A percentile compares a stretch with the other conserved stretches of the same genome.
Evolutionary conservation across 75 land plant species (phyloP).

Genomic region (Cupressus sempervirens): DNA sequence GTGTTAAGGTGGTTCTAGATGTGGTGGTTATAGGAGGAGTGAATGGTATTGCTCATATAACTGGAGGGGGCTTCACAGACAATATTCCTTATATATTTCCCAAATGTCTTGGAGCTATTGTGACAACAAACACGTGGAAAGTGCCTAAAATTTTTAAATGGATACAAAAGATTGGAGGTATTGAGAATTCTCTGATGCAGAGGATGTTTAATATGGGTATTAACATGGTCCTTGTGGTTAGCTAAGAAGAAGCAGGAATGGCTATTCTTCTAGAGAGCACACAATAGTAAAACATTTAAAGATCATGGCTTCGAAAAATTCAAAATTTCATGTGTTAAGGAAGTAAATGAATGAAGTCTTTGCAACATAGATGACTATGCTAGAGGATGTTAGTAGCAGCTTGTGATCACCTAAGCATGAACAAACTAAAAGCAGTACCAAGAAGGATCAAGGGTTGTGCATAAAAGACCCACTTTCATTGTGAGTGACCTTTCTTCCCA

Average conservation of each 20-base stretch:
- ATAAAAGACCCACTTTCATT: no score
- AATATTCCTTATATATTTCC: constrained; percentile 97
- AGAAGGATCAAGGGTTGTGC: no score
- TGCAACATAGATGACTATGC: no score
- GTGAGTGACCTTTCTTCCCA: no score
- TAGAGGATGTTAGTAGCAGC: no score
- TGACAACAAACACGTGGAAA: constrained; percentile 71
- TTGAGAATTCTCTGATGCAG: constrained; percentile 86
- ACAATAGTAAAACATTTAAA: no score
- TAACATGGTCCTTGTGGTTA: constrained; percentile 89
- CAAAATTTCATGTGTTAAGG: no score
- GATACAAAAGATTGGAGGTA: constrained; percentile 83
- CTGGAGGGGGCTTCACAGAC: constrained; percentile 99
- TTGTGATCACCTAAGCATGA: no score
- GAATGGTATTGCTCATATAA: constrained; percentile 97
- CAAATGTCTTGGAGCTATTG: constrained; percentile 72
- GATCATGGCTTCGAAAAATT: no score
- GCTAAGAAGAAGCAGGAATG: constrained; percentile 39
- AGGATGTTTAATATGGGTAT: constrained; percentile 98
- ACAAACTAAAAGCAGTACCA: no score
- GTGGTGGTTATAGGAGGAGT: constrained; percentile 69
- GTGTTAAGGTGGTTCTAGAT: constrained; percentile 94
- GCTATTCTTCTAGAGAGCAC: no score
- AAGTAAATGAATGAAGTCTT: no score
- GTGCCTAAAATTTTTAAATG: constrained; percentile 86